Base-by-base conservation (phyloP, 495 filamentous ascomycete species). In the Hypoxylon perforatum region DNA sequence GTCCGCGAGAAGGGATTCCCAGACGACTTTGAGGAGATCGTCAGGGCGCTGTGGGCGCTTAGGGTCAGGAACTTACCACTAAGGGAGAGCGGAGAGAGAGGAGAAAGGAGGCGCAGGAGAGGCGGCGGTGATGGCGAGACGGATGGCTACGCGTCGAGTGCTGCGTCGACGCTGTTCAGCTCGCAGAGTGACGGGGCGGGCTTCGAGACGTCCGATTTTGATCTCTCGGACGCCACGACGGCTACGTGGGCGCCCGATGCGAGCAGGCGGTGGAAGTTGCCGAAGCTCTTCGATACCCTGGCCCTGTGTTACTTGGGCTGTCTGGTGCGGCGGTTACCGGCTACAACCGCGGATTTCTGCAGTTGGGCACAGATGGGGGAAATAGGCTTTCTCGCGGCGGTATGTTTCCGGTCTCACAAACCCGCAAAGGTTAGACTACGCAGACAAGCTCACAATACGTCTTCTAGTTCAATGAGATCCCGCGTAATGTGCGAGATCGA, bases 401-500 rank as follows among this genome's bases (percentile, higher is more conserved):
- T 83, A 64, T 57, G 79, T 65, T 18, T 17, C 3, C 21, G 2
- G 12, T 30, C 35, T 4, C 3, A n/a, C 12, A 21, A 3, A 17
- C 30, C 8, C 9, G 2, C n/a, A 11, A 10, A 15, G 19, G 19
- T n/a, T n/a, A n/a, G n/a, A n/a, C 10, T 44, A 38, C 22, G 19
- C 28, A 2, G 35, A 18, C 10, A 17, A 47, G 55, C 65, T 77
- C 61, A 78, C 45, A 6, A 11, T 30, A 41, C 19, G 2, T 45
- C 18, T 28, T 45, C 11, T 54, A 83, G 80, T 59, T 79, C 10
- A 73, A 77, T 42, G 54, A 78, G 2, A 61, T 94, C n/a, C 92
- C 91, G 9, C 81, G 80, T 38, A 86, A 89, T 17, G 89, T 91
- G 82, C 84, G 84, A 48, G 81, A 87, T 28, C 85, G 84, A 42